These are phyloP conservation scores for Madurella fahalii DNA, from an alignment of 2,329 filamentous ascomycete genomes.

Conservation along the genomic window DNA sequence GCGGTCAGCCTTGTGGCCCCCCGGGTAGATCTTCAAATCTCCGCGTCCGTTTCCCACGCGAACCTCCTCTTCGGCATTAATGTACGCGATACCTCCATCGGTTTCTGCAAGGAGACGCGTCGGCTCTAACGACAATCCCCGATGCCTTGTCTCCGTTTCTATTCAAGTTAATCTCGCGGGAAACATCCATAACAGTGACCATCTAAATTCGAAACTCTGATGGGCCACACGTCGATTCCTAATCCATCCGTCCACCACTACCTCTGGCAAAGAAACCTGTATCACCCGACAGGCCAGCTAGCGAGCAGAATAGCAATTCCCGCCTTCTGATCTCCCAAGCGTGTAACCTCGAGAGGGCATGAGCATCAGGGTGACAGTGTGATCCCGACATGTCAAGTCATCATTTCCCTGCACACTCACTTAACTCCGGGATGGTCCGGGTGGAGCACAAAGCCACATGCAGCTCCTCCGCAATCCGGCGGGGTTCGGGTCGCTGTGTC, in stretches of 20 bases:
- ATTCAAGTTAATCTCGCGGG: no score
- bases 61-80: background rate
- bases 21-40: background rate
- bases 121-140: background rate
- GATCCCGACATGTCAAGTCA: background rate
- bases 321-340: no score
- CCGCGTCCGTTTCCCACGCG: background rate
- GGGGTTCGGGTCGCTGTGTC: conserved; percentile 1
- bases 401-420: background rate
- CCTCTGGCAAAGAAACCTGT: no score
- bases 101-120: background rate
- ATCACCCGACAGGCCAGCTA: no score
- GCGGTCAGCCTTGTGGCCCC: background rate
- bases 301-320: no score
- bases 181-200: no score
- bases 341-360: no score
- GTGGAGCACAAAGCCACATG: background rate
- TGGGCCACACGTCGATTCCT: no score
- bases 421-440: background rate
- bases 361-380: background rate
- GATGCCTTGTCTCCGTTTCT: no score
- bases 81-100: background rate
- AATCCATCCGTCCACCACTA: no score
- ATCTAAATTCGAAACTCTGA: no score
- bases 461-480: background rate